Base-by-base conservation (phyloP, 768 basidiomycete species). In the Flagelloscypha sp. region DNA sequence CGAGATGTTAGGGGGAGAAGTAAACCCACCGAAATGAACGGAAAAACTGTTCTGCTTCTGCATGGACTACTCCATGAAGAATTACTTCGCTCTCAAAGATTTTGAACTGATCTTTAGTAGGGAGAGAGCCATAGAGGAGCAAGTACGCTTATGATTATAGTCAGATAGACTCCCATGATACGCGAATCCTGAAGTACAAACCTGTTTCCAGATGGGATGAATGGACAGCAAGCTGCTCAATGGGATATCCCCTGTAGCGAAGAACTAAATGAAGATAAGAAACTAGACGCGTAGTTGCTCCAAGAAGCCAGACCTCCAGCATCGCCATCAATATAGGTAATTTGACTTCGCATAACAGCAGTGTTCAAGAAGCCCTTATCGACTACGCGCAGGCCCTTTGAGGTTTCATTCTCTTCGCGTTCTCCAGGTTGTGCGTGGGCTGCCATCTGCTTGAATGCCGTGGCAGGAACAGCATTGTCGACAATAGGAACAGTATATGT, bases 251-350 rank as follows among this genome's bases (percentile, higher is more conserved):
- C 84, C 84, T 74, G 58, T 87, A 88, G 30, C 84, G 77, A 41
- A 87, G 56, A 33, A 87, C 73, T 66, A 40, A 11, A 33, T 5
- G 10, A 17, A 19, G 19, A 15, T 24, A 4, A 29, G 20, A 15
- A 21, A 20, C 33, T 11, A 38, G 29, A 17, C 9, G 32, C 27
- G 37, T 21, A 28, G 35, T 19, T 6, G 19, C 23, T 19, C 27
- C 33, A 36, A 12, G 10, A 25, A 33, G 6, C 58, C 68, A 28
- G 40, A 81, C 81, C 63, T 59, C 86, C 88, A 24, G 73, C 80
- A 13, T 90, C 85, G 30, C 90, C 90, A 50, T 94, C 89, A 44
- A 94, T 94, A 46, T 79, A 93, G 0, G 89, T 92, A 48, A 94
- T 92, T 48, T 72, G 59, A 45, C 84, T 87, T 45, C 75, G 63